These are phyloP conservation scores for Mycocentrospora acerina DNA, from an alignment of 2,329 filamentous ascomycete genomes.

Conservation along the genomic window DNA sequence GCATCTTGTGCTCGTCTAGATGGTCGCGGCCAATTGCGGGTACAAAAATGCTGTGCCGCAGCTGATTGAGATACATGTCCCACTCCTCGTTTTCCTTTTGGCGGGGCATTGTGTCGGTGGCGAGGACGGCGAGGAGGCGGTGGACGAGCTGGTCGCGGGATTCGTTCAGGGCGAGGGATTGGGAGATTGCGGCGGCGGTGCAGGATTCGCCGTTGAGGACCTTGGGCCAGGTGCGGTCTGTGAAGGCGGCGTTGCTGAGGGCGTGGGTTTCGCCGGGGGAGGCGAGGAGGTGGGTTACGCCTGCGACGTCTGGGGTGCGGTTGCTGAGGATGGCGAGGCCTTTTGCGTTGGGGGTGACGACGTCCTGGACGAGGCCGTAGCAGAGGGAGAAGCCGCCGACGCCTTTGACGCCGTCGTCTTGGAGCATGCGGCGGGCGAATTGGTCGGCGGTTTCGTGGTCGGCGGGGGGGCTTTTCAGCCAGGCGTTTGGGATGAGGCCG, in stretches of 20 bases:
- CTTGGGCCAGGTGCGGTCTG: conserved; percentile 63
- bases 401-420: conserved; percentile 56
- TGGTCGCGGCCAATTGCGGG: conserved; percentile 56
- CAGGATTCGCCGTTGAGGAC: conserved; percentile 59
- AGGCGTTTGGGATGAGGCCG: conserved; percentile 62
- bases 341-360: conserved; percentile 21
- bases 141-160: conserved; percentile 54
- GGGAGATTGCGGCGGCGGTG: conserved; percentile 52
- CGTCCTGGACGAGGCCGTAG: conserved; percentile 57
- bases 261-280: conserved; percentile 56
- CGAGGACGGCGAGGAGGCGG: conserved; percentile 55
- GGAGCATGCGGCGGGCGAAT: conserved; percentile 58
- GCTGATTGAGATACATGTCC: conserved; percentile 57
- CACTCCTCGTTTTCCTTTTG: conserved; percentile 52
- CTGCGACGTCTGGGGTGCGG: conserved; percentile 55
- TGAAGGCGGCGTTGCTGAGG: conserved; percentile 63
- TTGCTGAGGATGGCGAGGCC: conserved; percentile 64
- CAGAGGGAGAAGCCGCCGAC: conserved; percentile 65
- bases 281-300: conserved; percentile 54
- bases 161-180: conserved; percentile 46
- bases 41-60: conserved; percentile 63
- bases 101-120: conserved; percentile 57
- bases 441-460: conserved; percentile 47
- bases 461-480: conserved; percentile 48
- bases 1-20: conserved; percentile 41